Conservation (phyloP, 768 basidiomycete genomes). For the Tricholoma furcatifolium region DNA sequence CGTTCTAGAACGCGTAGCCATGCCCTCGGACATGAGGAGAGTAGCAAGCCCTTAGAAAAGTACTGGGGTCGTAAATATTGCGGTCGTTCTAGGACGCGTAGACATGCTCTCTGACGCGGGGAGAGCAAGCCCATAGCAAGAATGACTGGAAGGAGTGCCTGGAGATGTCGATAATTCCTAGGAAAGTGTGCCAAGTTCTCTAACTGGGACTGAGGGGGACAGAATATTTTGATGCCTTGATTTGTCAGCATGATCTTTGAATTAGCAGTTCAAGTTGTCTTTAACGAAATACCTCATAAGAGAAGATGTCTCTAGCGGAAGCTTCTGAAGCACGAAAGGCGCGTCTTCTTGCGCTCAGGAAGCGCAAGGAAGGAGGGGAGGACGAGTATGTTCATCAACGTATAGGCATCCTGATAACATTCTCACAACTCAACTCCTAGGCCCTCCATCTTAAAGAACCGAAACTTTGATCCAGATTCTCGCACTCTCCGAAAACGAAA, state of each 20-base stretch:
- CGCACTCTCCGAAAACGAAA: constrained; percentile 71
- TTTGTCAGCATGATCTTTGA: constrained; percentile 12
- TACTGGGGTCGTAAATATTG: constrained; percentile 14
- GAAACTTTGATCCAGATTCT: constrained; percentile 91
- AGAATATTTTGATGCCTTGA: background rate
- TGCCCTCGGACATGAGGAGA: constrained; percentile 29
- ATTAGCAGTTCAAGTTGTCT: background rate
- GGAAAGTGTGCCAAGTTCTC: too few relatives aligned
- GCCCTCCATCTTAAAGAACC: constrained; percentile 57
- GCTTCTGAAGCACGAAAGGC: constrained; percentile 80
- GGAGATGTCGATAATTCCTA: too few relatives aligned
- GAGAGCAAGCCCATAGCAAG: constrained; percentile 18
- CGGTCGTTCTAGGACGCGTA: constrained; percentile 21
- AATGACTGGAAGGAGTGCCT: too few relatives aligned
- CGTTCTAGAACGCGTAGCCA: constrained; percentile 24
- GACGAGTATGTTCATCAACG: constrained; percentile 35
- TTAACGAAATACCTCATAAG: background rate
- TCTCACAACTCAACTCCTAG: constrained; percentile 19
- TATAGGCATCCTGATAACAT: background rate
- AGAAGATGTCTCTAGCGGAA: constrained; percentile 60
- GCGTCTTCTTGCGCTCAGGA: constrained; percentile 74
- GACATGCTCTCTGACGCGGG: constrained; percentile 29
- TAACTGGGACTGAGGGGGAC: background rate
- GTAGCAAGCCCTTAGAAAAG: too few relatives aligned
- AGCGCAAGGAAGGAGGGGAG: constrained; percentile 61